Conservation (phyloP, 225 moss, liverwort and hornwort species). For the Marchantia polymorpha region DNA sequence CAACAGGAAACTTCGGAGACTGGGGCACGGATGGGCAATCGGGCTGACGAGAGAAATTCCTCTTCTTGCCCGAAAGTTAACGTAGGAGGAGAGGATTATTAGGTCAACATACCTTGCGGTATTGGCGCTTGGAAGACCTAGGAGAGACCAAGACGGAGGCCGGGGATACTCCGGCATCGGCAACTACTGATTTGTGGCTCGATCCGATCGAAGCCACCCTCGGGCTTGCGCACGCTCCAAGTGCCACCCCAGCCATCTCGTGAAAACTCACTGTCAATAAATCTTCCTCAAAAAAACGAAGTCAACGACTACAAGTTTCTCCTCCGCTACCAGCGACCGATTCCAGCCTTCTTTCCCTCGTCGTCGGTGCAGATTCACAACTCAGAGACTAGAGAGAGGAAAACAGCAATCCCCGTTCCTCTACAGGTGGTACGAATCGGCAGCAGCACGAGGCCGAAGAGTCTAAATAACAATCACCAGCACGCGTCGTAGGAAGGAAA, state of each 20-base stretch:
- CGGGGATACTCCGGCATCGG: constrained; percentile 18
- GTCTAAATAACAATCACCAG: neutral
- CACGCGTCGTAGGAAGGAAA: neutral
- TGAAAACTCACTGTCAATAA: neutral
- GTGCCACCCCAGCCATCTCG: constrained; percentile 18
- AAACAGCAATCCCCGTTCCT: neutral
- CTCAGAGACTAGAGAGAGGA: no score
- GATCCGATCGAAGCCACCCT: neutral
- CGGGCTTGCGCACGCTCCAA: constrained; percentile 11
- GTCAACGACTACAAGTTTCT: no score
- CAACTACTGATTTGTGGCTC: neutral
- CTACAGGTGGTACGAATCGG: neutral
- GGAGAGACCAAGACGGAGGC: constrained; percentile 7
- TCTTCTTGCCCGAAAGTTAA: neutral
- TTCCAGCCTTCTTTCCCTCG: neutral
- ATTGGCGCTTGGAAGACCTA: constrained; percentile 1
- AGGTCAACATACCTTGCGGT: constrained; percentile 19
- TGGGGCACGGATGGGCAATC: no score
- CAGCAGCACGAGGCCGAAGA: neutral
- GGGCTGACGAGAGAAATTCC: neutral
- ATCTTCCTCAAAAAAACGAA: neutral
- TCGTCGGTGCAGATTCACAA: no score
- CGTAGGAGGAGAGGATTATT: neutral
- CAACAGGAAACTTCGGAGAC: neutral
- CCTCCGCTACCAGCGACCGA: neutral